Conservation (phyloP, 2,329 filamentous ascomycete genomes). For the Tolypocladium amazonense region DNA sequence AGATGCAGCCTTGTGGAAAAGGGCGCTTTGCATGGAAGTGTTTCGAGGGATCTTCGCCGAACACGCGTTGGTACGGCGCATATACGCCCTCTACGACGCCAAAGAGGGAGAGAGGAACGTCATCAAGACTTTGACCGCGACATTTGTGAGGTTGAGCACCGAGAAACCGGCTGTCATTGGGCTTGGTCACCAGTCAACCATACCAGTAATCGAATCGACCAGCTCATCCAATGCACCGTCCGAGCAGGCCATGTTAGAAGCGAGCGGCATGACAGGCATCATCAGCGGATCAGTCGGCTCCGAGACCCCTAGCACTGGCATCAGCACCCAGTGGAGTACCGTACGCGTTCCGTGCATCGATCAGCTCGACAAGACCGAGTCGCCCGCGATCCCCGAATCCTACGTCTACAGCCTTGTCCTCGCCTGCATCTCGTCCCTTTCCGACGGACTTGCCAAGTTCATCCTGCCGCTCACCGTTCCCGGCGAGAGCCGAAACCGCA, state of each 20-base stretch:
- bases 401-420: slow-evolving; percentile 87
- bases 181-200: slow-evolving; percentile 76
- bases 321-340: slow-evolving; percentile 86
- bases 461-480: slow-evolving; percentile 85
- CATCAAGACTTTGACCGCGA: slow-evolving; percentile 71
- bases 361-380: slow-evolving; percentile 83
- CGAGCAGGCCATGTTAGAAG: slow-evolving; percentile 83
- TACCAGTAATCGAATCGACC: slow-evolving; percentile 52
- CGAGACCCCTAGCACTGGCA: slow-evolving; percentile 60
- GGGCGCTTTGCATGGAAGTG: slow-evolving; percentile 83
- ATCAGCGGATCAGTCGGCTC: slow-evolving; percentile 63
- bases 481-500: slow-evolving; percentile 48
- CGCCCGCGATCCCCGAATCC: slow-evolving; percentile 76
- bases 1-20: slow-evolving; percentile 75
- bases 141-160: slow-evolving; percentile 84
- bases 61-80: slow-evolving; percentile 62
- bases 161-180: slow-evolving; percentile 87
- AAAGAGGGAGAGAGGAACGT: slow-evolving; percentile 63
- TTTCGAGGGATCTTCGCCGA: slow-evolving; percentile 81
- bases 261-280: slow-evolving; percentile 76
- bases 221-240: slow-evolving; percentile 47
- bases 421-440: slow-evolving; percentile 80
- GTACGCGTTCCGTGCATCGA: slow-evolving; percentile 84
- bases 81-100: slow-evolving; percentile 72
- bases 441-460: slow-evolving; percentile 87